Evolutionary conservation across 352 stramenopile species (phyloP).

Genomic region (Globisporangium okanoganense): DNA sequence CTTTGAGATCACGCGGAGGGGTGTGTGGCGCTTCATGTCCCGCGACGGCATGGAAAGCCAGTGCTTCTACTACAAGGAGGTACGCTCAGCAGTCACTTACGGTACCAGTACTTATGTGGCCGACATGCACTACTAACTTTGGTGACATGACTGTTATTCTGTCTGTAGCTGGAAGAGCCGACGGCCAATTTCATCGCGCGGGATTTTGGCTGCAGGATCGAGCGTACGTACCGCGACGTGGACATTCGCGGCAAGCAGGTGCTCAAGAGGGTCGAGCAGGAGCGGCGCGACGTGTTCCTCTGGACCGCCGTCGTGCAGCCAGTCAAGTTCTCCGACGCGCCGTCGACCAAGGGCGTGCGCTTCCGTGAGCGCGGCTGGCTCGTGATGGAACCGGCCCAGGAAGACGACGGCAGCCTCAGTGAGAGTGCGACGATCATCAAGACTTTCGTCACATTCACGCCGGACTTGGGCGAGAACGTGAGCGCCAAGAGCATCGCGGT

Average conservation of each 20-base stretch:
- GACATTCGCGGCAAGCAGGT: slow-evolving; percentile 16
- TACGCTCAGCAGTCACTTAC: neutral
- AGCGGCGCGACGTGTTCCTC: neutral
- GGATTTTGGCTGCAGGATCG: slow-evolving; percentile 7
- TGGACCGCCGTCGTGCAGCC: slow-evolving; percentile 10
- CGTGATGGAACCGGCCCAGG: neutral
- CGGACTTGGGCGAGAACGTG: slow-evolving; percentile 1
- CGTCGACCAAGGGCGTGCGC: neutral
- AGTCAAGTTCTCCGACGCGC: slow-evolving; percentile 1
- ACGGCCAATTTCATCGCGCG: neutral
- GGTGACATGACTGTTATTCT: neutral
- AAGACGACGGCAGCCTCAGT: neutral
- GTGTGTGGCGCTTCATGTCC: slow-evolving; percentile 36
- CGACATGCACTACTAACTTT: neutral
- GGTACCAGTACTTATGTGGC: neutral
- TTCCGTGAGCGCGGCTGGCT: slow-evolving; percentile 14
- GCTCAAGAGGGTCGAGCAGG: slow-evolving; percentile 4
- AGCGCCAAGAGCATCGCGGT: neutral
- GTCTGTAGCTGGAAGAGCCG: slow-evolving; percentile 2
- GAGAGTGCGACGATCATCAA: slow-evolving; percentile 12
- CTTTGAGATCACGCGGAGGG: slow-evolving; percentile 20
- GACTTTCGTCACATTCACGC: slow-evolving; percentile 5
- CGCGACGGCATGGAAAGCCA: slow-evolving; percentile 23
- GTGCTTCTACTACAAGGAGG: slow-evolving; percentile 23
- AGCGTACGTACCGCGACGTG: neutral